These are phyloP conservation scores for Aspergillus cejpii DNA, from an alignment of 2,329 filamentous ascomycete genomes.

Conservation along the genomic window DNA sequence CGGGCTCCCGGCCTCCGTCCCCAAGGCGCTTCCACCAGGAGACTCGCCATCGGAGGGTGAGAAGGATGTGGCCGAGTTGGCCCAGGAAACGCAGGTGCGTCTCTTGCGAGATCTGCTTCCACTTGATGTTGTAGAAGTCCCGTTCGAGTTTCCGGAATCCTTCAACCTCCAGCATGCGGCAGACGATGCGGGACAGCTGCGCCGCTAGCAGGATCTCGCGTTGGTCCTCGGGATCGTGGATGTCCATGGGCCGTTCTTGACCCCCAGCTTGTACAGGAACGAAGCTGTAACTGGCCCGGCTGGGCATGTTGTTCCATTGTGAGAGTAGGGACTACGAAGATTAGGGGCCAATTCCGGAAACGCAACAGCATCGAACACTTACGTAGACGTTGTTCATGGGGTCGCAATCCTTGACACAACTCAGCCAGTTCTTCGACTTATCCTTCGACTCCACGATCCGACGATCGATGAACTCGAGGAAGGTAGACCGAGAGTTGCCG, in stretches of 20 bases:
- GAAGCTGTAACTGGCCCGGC: slow-evolving; percentile 41
- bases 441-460: slow-evolving; percentile 41
- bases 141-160: slow-evolving; percentile 42
- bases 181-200: slow-evolving; percentile 42
- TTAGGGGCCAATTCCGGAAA: background rate
- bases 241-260: slow-evolving; percentile 37
- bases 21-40: slow-evolving; percentile 43
- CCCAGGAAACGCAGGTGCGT: slow-evolving; percentile 36
- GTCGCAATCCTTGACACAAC: slow-evolving; percentile 37
- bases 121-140: slow-evolving; percentile 43
- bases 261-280: slow-evolving; percentile 26
- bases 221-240: slow-evolving; percentile 31
- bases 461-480: slow-evolving; percentile 41
- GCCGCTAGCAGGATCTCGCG: slow-evolving; percentile 40
- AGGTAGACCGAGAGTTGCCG: slow-evolving; percentile 34
- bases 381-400: slow-evolving; percentile 38
- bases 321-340: slow-evolving; percentile 35
- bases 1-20: slow-evolving; percentile 32
- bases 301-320: slow-evolving; percentile 44
- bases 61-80: slow-evolving; percentile 38
- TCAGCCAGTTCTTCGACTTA: slow-evolving; percentile 42
- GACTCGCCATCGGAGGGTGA: slow-evolving; percentile 41
- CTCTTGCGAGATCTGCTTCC: slow-evolving; percentile 41
- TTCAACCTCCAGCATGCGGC: slow-evolving; percentile 44
- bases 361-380: slow-evolving; percentile 15